Base-by-base conservation (phyloP, 2,329 filamentous ascomycete species). In the Eutypella sp. region DNA sequence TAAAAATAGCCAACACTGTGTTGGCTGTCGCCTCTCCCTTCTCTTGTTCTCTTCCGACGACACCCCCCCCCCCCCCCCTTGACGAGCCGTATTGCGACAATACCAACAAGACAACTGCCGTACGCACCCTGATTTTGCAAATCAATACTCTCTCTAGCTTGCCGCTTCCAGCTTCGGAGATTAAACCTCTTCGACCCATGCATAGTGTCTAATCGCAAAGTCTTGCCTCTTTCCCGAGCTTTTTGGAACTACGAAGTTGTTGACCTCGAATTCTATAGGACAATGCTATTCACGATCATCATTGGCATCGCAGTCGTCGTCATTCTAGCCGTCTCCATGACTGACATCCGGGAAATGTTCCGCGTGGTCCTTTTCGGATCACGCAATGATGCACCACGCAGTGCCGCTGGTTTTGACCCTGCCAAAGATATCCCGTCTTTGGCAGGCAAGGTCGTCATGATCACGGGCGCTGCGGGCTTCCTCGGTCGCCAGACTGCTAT, bases 381-480 rank as follows among this genome's bases (percentile, higher is more conserved):
- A 16, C 42, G 40, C 33, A 48, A 48, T 23, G 40, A 40, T 40
- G 43, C 22, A 20, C n/a, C 36, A n/a, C n/a, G 36, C 24, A n/a
- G 36, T n/a, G 42, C 42, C 34, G 34, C 42, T n/a, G 42, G 20
- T 22, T 52, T 53, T 31, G 49, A 52, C 4, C 51, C 46, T 4
- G 23, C 41, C 15, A 19, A 25, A 23, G 51, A 54, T 25, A 52
- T 52, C 11, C 49, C 46, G 13, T 45, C 39, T 15, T 25, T 52
- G 20, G 16, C 29, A n/a, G 47, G 49, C 40, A 52, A 52, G n/a
- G 45, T 47, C 25, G 38, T 52, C 23, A 31, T 52, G 15, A 48
- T 54, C 36, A 52, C 52, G 3, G 47, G 52, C 9, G 34, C 31
- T 2, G 40, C 36, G 2, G 42, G 42, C 3, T 36, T 37, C 9